These are phyloP conservation scores for Verticillium klebahnii DNA, from an alignment of 2,329 filamentous ascomycete genomes.

Conservation along the genomic window DNA sequence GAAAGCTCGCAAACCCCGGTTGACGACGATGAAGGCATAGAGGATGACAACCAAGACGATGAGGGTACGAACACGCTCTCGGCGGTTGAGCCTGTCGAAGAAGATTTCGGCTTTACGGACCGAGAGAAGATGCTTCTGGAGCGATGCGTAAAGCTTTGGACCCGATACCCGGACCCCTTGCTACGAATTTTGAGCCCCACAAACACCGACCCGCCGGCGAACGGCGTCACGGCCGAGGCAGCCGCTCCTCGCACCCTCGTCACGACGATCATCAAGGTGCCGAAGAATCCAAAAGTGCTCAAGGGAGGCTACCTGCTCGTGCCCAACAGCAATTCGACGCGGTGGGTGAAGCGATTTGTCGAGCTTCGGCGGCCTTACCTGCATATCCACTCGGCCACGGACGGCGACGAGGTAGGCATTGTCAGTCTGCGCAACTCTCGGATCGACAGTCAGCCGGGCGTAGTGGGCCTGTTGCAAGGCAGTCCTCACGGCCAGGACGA, in stretches of 20 bases:
- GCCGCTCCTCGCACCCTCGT: conserved; percentile 59
- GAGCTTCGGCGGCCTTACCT: conserved; percentile 89
- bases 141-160: conserved; percentile 63
- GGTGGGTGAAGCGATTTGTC: conserved; percentile 90
- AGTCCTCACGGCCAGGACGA: conserved; percentile 28
- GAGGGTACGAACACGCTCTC: conserved; percentile 15
- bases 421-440: conserved; percentile 85
- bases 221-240: conserved; percentile 49
- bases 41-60: conserved; percentile 18
- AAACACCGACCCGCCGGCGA: conserved; percentile 65
- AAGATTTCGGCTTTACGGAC: conserved; percentile 37
- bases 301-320: conserved; percentile 87
- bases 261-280: conserved; percentile 70
- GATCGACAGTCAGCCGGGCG: conserved; percentile 88
- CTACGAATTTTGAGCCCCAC: conserved; percentile 50
- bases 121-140: conserved; percentile 42
- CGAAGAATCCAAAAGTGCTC: conserved; percentile 75
- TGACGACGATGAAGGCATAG: conserved; percentile 20
- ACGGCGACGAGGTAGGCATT: conserved; percentile 85
- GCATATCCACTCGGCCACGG: conserved; percentile 78
- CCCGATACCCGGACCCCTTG: conserved; percentile 51
- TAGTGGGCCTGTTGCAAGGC: conserved; percentile 68
- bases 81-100: conserved; percentile 19
- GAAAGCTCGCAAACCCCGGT: conserved; percentile 42
- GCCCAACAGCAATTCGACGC: conserved; percentile 73